A percentile compares a stretch with the other conserved stretches of the same genome.
Conservation (phyloP, 2,329 filamentous ascomycete genomes). For the Apiospora koreana region DNA sequence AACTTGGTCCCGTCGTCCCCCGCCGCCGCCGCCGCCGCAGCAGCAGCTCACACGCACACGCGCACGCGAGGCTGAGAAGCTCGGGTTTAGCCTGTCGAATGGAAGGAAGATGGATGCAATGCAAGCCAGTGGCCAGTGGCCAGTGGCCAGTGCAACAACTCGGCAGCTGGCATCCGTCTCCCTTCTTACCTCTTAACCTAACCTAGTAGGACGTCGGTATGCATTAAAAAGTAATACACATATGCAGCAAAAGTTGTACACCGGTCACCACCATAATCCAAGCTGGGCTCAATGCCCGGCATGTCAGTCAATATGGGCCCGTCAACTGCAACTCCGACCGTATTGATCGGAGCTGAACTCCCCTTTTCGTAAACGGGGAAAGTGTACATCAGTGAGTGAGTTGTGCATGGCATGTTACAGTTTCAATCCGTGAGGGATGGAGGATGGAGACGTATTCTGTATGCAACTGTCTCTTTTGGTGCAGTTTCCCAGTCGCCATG, state of each 20-base stretch:
- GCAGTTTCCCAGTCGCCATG: background rate
- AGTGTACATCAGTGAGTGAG: too few relatives aligned
- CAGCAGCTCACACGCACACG: too few relatives aligned
- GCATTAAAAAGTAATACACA: too few relatives aligned
- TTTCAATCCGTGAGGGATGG: background rate
- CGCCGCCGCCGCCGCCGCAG: background rate
- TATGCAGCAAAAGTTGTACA: background rate
- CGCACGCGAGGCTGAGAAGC: background rate
- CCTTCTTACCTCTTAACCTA: too few relatives aligned
- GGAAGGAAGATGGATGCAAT: too few relatives aligned
- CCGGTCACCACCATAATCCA: background rate
- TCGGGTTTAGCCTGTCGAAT: background rate
- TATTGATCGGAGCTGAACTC: background rate
- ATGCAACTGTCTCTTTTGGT: background rate
- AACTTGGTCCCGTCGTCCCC: background rate
- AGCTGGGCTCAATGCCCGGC: too few relatives aligned
- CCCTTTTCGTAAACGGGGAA: background rate
- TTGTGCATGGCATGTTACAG: background rate
- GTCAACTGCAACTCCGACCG: background rate
- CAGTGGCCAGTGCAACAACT: too few relatives aligned
- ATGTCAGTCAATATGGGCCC: background rate
- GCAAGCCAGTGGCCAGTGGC: too few relatives aligned
- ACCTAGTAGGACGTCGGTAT: too few relatives aligned
- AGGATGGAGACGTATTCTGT: background rate
- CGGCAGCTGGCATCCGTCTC: too few relatives aligned